Evolutionary conservation across 306 rosid species (phyloP), one percentile per base, ranked within the genome.

Genomic region (Medicago arabica): DNA sequence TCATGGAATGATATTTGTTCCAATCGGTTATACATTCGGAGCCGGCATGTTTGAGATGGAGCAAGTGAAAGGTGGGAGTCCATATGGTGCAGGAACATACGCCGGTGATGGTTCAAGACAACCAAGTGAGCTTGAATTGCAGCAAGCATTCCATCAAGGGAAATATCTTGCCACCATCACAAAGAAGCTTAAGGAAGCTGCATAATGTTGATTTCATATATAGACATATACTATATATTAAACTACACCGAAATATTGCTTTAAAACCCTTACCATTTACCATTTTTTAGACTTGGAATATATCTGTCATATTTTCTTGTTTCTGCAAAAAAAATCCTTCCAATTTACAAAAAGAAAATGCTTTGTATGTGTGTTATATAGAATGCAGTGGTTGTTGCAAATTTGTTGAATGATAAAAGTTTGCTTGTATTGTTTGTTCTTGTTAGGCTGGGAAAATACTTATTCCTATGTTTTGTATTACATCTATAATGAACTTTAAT

Each of bases 1-100:
- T 83, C 98, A 91, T 36, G 98, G 98, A 62, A 88, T 93, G 97
- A 75, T 91, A 61, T 93, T 91, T 19, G 96, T 91, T 36, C 98
- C 98, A 43, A 89, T 93, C 19, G 97, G 97, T 36, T 93, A 93
- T 69, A 93, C 98, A 39, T 91, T 93, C 14, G 97, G 97, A 0
- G 93, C 96, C 0, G 96, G 98, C 83, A 93, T 93, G 98, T 93
- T 93, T 38, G 97, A 93, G 84, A 93, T 91, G 98, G 97, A 89
- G 80, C 9, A 83, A n/a, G 91, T 93, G 77, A 93, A 93, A 78
- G 97, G 98, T 59, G 98, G 98, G 83, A 93, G 97, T 79, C 98
- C 98, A 7, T 91, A 93, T 12, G 98, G 98, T 66, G 97, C 97
- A 0, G 98, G 98, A 86, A 93, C 97, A 25, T 91, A 16, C 57